phyloP scores from a whole-genome alignment of 306 rosid species.

The Canavalia gladiata region DNA sequence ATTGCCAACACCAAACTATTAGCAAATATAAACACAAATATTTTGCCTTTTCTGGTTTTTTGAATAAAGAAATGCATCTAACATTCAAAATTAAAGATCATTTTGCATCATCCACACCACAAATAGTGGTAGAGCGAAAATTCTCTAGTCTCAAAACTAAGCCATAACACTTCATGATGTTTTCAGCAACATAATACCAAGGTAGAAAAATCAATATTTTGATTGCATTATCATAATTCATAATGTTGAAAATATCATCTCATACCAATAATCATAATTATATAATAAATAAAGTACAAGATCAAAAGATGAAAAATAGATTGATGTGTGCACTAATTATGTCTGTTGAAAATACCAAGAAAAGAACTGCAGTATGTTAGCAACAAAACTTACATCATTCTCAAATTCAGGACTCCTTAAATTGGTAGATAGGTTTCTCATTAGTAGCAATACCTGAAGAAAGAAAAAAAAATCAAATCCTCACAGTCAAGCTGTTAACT shows the following conservation, averaged over 20 bases:
- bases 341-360: not conserved
- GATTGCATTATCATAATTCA: not conserved
- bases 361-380: not conserved
- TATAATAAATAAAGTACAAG: not conserved
- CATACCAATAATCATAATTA: not conserved
- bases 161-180: not conserved
- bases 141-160: not conserved
- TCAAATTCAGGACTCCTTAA: constrained; percentile 65
- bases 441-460: constrained; percentile 67
- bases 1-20: not conserved
- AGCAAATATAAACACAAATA: not conserved
- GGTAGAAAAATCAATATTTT: constrained; percentile 12
- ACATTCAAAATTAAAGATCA: not conserved
- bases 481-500: not conserved
- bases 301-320: constrained; percentile 11
- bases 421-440: constrained; percentile 59
- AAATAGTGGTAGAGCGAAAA: not conserved
- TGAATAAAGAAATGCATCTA: not conserved
- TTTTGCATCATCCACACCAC: not conserved
- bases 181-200: not conserved
- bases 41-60: too few relatives aligned
- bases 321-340: not conserved
- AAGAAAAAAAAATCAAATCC: constrained; percentile 1
- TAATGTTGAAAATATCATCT: not conserved
- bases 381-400: constrained; percentile 62